Conservation (phyloP, 169 alveolate species). For the Cryptosporidium baileyi region DNA sequence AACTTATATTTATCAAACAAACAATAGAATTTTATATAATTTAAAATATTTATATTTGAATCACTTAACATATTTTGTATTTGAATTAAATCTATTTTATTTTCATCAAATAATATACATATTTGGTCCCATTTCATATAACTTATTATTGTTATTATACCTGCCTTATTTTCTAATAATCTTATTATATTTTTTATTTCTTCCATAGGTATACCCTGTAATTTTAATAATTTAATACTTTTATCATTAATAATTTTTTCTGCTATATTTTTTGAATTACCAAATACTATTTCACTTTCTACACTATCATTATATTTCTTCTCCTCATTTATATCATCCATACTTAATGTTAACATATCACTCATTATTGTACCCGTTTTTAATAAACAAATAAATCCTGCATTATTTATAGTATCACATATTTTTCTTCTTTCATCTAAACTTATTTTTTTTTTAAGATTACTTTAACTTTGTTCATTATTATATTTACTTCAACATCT, state of each 20-base stretch:
- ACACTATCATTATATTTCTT: not conserved
- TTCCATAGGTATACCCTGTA: not conserved
- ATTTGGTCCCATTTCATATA: conserved; percentile 39
- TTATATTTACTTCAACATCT: conserved; percentile 46
- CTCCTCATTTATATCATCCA: not conserved
- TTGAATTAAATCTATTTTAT: not conserved
- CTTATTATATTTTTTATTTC: conserved; percentile 15
- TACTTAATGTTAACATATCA: conserved; percentile 2
- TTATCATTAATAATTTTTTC: not conserved
- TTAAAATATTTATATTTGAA: conserved; percentile 1
- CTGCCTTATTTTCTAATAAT: conserved; percentile 6
- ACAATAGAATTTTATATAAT: conserved; percentile 26
- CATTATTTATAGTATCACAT: conserved; percentile 35
- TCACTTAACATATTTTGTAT: not conserved
- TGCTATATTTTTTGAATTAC: conserved; percentile 13
- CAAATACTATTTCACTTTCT: conserved; percentile 37
- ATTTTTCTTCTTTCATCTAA: conserved; percentile 15
- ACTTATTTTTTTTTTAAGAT: not conserved
- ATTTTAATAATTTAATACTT: not conserved
- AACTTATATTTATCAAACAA: conserved; percentile 35
- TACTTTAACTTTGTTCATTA: conserved; percentile 21
- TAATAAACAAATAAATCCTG: conserved; percentile 41
- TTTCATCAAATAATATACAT: conserved; percentile 45
- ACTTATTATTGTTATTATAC: conserved; percentile 27
- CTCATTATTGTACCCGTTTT: conserved; percentile 15